A percentile compares a stretch with the other conserved stretches of the same genome.
Conservation (phyloP, 1,284 basidiomycete species). For the Mycena citricolor region DNA sequence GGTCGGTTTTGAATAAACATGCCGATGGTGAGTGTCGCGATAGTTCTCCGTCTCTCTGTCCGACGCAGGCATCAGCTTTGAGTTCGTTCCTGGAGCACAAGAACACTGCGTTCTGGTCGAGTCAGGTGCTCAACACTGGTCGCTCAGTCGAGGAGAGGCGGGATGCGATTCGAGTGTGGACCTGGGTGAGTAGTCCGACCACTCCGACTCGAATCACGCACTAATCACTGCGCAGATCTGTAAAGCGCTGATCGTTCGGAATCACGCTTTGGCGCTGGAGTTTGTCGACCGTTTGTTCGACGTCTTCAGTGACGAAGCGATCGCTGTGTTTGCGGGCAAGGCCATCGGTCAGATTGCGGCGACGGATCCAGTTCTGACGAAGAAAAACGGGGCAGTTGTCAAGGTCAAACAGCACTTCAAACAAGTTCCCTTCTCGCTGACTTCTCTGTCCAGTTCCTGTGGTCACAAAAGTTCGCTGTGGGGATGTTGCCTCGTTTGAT, state of each 20-base stretch:
- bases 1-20: slow-evolving; percentile 77
- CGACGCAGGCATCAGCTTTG: slow-evolving; percentile 39
- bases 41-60: slow-evolving; percentile 1
- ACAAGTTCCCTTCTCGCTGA: slow-evolving; percentile 1
- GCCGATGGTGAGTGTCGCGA: slow-evolving; percentile 58
- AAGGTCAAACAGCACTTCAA: slow-evolving; percentile 49
- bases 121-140: slow-evolving; percentile 39
- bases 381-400: slow-evolving; percentile 73
- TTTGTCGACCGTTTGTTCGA: slow-evolving; percentile 69
- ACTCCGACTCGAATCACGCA: slow-evolving; percentile 11
- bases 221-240: slow-evolving; percentile 51
- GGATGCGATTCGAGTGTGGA: slow-evolving; percentile 62
- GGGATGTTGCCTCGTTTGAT: slow-evolving; percentile 76
- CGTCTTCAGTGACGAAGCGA: slow-evolving; percentile 58
- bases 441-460: slow-evolving; percentile 59
- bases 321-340: slow-evolving; percentile 71
- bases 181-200: slow-evolving; percentile 53
- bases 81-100: slow-evolving; percentile 44
- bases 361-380: slow-evolving; percentile 64
- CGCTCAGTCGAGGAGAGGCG: slow-evolving; percentile 42
- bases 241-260: slow-evolving; percentile 77
- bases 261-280: slow-evolving; percentile 55
- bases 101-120: slow-evolving; percentile 47
- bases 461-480: slow-evolving; percentile 84
- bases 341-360: slow-evolving; percentile 68